These are phyloP conservation scores for Daldinia childiae DNA, from an alignment of 495 filamentous ascomycete species.

Conservation along the genomic window DNA sequence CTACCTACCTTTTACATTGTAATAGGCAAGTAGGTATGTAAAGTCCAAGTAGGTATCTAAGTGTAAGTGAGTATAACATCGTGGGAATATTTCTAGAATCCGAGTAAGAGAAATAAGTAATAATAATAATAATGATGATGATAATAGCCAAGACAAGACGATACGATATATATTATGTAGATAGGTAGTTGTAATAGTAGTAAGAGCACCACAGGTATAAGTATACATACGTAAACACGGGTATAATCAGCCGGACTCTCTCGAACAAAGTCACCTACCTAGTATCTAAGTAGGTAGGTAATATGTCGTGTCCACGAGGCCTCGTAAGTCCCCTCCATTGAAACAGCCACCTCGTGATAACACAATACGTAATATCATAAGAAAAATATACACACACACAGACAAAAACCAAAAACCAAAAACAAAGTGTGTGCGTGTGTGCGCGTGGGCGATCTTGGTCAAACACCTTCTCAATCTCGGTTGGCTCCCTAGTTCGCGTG, in stretches of 20 bases:
- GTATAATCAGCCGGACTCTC: neutral
- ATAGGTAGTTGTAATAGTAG: neutral
- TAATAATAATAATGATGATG: neutral
- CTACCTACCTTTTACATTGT: neutral
- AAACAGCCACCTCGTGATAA: constrained; percentile 16
- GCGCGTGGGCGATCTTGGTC: constrained; percentile 29
- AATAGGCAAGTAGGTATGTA: constrained; percentile 6
- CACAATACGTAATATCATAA: constrained; percentile 18
- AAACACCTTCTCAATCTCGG: constrained; percentile 30
- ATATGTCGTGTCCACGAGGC: constrained; percentile 4
- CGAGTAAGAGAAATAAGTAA: neutral
- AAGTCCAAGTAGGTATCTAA: neutral
- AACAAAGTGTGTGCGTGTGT: neutral
- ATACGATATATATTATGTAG: too few species aligned
- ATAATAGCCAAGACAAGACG: neutral
- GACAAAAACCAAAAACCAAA: neutral
- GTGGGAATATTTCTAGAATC: neutral
- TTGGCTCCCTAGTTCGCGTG: constrained; percentile 38
- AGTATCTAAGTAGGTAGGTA: neutral
- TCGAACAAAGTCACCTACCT: neutral
- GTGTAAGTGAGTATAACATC: neutral
- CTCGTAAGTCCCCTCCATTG: constrained; percentile 9
- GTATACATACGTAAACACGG: neutral
- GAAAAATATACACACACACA: neutral
- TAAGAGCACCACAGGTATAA: neutral